phyloP scores from a whole-genome alignment of 768 basidiomycete genomes.

The Saitozyma podzolica region DNA sequence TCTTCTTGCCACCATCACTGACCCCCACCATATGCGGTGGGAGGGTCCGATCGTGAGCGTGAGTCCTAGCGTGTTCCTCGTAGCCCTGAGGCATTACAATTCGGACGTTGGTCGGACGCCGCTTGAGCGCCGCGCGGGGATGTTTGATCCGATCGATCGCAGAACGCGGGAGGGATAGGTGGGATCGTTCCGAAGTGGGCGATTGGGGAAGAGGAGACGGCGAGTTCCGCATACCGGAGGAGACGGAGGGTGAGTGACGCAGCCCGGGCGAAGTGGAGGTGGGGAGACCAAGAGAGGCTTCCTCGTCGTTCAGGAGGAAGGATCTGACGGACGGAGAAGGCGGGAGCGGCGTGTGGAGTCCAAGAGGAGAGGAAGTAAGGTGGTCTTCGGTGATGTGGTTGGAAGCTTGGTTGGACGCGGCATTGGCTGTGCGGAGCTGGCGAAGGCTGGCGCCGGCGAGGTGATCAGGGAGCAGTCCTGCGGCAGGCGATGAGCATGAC shows the following conservation, averaged over 20 bases:
- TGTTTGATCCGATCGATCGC: background rate
- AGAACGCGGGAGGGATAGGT: background rate
- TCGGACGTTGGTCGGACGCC: conserved; percentile 40
- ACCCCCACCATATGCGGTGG: background rate
- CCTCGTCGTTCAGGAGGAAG: conserved; percentile 18
- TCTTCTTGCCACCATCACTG: background rate
- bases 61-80: background rate
- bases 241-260: conserved; percentile 2
- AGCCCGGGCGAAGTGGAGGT: conserved; percentile 5
- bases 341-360: conserved; percentile 5
- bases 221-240: background rate
- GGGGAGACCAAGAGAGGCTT: conserved; percentile 16
- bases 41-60: background rate
- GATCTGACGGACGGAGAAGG: conserved; percentile 6
- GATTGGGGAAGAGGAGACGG: background rate
- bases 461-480: conserved; percentile 63
- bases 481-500: too few species aligned
- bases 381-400: background rate
- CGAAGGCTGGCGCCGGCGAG: conserved; percentile 26
- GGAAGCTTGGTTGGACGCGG: conserved; percentile 4
- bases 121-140: conserved; percentile 12
- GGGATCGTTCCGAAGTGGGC: background rate
- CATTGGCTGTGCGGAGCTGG: conserved; percentile 8
- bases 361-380: conserved; percentile 6
- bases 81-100: conserved; percentile 15